Conservation (phyloP, 371 early-diverging fungal species). For the Blastocladiella emersonii region DNA sequence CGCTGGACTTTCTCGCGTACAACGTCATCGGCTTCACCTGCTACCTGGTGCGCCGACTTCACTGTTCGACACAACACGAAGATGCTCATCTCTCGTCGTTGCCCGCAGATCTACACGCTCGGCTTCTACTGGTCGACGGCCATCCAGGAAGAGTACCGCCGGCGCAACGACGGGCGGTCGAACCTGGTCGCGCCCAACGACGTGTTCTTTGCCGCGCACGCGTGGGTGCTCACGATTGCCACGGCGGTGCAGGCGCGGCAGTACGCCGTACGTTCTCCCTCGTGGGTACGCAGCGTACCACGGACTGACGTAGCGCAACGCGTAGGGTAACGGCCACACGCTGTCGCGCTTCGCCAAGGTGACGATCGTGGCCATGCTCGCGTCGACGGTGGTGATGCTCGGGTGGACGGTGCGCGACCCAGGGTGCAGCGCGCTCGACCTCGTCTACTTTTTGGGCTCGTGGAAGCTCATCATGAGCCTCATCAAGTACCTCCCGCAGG, state of each 20-base stretch:
- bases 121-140: slow-evolving; percentile 48
- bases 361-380: slow-evolving; percentile 17
- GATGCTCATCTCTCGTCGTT: no score
- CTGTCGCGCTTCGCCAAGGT: slow-evolving; percentile 22
- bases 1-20: slow-evolving; percentile 74
- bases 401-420: slow-evolving; percentile 49
- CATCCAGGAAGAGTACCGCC: slow-evolving; percentile 57
- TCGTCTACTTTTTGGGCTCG: slow-evolving; percentile 59
- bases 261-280: neutral
- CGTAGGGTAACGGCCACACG: no score
- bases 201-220: slow-evolving; percentile 75
- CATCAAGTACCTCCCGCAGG: slow-evolving; percentile 83
- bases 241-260: slow-evolving; percentile 42
- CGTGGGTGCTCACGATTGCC: slow-evolving; percentile 47
- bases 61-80: no score
- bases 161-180: slow-evolving; percentile 45
- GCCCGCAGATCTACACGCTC: slow-evolving; percentile 53
- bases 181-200: slow-evolving; percentile 75
- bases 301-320: no score
- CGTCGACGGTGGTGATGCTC: slow-evolving; percentile 33
- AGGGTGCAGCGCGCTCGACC: slow-evolving; percentile 28
- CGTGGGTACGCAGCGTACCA: no score
- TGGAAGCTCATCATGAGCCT: slow-evolving; percentile 63
- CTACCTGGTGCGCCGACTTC: slow-evolving; percentile 41
- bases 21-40: slow-evolving; percentile 76